Percentiles rank a stretch among this genome's conserved stretches.
These are phyloP conservation scores for Solanum medicagineum DNA, from an alignment of 257 asterid species.

Conservation along the genomic window DNA sequence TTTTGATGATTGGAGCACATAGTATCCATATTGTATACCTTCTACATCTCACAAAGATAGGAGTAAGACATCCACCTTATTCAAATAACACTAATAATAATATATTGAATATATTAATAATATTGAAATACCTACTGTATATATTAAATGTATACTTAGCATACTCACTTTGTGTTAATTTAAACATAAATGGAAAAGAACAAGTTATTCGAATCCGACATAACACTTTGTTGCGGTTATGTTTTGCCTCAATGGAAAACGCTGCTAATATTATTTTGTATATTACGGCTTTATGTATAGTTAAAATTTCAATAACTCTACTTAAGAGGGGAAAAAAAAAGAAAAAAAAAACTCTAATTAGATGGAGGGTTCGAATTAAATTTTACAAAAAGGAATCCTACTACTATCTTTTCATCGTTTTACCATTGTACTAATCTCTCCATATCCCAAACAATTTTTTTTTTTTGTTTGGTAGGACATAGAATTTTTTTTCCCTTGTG, in stretches of 20 bases:
- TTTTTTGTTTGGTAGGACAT: background rate
- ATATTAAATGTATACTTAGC: background rate
- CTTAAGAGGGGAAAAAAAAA: too few relatives aligned
- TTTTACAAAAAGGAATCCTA: background rate
- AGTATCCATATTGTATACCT: too few relatives aligned
- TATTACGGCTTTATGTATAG: constrained; percentile 1
- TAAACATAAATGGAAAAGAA: too few relatives aligned
- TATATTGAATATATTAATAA: too few relatives aligned
- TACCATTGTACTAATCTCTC: background rate
- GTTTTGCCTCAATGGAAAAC: background rate
- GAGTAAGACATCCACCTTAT: too few relatives aligned
- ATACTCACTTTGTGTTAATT: background rate
- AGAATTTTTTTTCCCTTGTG: background rate
- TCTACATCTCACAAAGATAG: too few relatives aligned
- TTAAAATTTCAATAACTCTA: background rate
- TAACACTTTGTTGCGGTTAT: background rate
- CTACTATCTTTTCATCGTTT: background rate
- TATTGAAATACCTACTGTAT: too few relatives aligned
- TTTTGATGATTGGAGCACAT: background rate
- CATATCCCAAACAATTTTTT: background rate
- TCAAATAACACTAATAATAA: too few relatives aligned
- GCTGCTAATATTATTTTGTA: background rate
- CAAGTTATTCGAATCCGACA: background rate
- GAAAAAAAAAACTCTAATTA: background rate
- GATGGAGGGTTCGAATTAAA: background rate